These are phyloP conservation scores for Botryosphaeria agaves DNA, from an alignment of 2,329 filamentous ascomycete genomes.

Conservation along the genomic window DNA sequence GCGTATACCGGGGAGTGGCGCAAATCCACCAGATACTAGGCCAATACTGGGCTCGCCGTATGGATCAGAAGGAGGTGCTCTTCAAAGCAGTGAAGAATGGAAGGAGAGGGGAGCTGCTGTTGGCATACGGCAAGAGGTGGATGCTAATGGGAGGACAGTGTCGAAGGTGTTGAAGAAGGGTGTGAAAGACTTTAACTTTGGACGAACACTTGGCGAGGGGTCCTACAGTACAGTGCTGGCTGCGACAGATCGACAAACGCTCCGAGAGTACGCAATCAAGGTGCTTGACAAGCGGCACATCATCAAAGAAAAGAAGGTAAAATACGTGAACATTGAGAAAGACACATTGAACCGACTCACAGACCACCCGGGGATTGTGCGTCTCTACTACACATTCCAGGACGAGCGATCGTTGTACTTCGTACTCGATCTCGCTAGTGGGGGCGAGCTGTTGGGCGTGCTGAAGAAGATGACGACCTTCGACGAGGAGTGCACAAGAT, in stretches of 20 bases:
- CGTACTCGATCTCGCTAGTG: constrained; percentile 81
- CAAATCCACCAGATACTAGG: constrained; percentile 11
- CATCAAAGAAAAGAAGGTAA: constrained; percentile 99
- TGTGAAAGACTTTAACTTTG: constrained; percentile 92
- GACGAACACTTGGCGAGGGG: constrained; percentile 77
- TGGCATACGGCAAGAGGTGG: constrained; percentile 63
- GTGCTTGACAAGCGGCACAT: constrained; percentile 97
- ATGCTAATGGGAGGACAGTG: constrained; percentile 67
- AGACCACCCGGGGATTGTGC: constrained; percentile 89
- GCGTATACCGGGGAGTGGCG: constrained; percentile 43
- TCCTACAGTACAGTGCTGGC: constrained; percentile 95
- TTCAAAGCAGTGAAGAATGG: constrained; percentile 75
- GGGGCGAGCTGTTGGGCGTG: constrained; percentile 80
- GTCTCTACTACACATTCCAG: constrained; percentile 96
- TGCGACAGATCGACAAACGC: constrained; percentile 80
- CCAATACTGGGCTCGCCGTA: constrained; percentile 29
- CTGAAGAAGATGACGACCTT: constrained; percentile 91
- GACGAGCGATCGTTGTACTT: constrained; percentile 94
- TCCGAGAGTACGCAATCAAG: constrained; percentile 96
- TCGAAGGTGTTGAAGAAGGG: constrained; percentile 86
- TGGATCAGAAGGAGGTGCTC: constrained; percentile 37
- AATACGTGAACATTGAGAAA: constrained; percentile 99
- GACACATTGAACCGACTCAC: constrained; percentile 92
- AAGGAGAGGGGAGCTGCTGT: constrained; percentile 88
- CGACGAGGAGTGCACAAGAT: constrained; percentile 82